Base-by-base conservation (phyloP, 495 filamentous ascomycete genomes). In the Penicillium robsamsonii region DNA sequence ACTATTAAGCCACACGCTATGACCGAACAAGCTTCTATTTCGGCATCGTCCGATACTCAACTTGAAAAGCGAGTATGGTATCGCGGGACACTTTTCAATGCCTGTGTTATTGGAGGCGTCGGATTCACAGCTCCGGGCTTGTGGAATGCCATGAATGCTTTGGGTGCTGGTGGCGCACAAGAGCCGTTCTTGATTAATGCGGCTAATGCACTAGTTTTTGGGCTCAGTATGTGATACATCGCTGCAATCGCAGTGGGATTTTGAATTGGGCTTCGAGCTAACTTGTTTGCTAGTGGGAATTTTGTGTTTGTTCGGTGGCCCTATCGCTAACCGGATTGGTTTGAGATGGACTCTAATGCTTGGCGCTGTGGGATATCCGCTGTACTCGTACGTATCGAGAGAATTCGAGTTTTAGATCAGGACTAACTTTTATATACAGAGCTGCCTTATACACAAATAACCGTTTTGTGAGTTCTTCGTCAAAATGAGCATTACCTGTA, bases 381-480 rank as follows among this genome's bases (percentile, higher is more conserved):
- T 72, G 17, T 74, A 74, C 18, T 72, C 71, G 69, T 71, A 46
- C n/a, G 66, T 60, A 10, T 17, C 8, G 7, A 13, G n/a, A 11
- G 3, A 1, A 3, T 2, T 2, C 22, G 2, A 22, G 2, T 20
- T 10, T n/a, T 7, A 17, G 1, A 7, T 3, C 71, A 71, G 5
- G 79, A 53, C 76, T 78, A 12, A 60, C 35, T 31, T 8, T 4
- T 12, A 38, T 15, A 9, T 46, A 12, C 15, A 71, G 69, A 0
- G 85, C 85, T 9, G 84, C 81, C 5, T 62, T 88, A 2, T 87
- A 88, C 62, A 81, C 78, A 22, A 88, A 88, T 53, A 87, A 86
- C 65, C 78, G 84, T 30, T 87, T 75, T 66, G 69, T 71, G 43
- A 56, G 55, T 50, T 37, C 31, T 30, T 4, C n/a, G 5, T 3